These are phyloP conservation scores for Phaeophleospora eucalypticola DNA, from an alignment of 2,329 filamentous ascomycete genomes.

Conservation along the genomic window DNA sequence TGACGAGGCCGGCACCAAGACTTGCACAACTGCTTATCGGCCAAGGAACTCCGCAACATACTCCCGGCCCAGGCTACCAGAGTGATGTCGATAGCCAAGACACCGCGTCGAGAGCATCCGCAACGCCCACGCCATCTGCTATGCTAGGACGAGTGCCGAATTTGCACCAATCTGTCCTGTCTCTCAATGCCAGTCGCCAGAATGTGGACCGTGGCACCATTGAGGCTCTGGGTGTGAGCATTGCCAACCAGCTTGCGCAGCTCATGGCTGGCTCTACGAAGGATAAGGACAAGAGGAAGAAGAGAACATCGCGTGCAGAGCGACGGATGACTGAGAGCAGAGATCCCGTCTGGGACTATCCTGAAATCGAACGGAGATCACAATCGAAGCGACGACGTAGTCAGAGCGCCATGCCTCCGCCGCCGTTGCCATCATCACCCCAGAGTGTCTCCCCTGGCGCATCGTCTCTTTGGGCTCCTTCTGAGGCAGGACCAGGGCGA, in stretches of 20 bases:
- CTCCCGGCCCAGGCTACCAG: background rate
- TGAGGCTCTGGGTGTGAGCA: conserved; percentile 32
- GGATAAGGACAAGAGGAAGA: conserved; percentile 13
- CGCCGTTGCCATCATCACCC: conserved; percentile 10
- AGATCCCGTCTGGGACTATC: conserved; percentile 25
- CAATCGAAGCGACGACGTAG: conserved; percentile 12
- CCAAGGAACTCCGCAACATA: conserved; percentile 6
- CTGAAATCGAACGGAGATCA: conserved; percentile 15
- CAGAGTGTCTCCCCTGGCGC: conserved; percentile 12
- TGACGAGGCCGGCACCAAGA: conserved; percentile 13
- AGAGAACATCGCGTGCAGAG: background rate
- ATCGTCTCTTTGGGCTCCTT: conserved; percentile 20
- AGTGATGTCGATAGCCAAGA: conserved; percentile 6
- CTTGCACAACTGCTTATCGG: conserved; percentile 20
- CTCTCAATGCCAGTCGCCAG: conserved; percentile 10
- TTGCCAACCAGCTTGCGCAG: conserved; percentile 33
- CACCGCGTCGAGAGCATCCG: conserved; percentile 5
- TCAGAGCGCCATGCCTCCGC: conserved; percentile 7
- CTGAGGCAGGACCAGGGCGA: conserved; percentile 1
- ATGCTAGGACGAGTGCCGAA: conserved; percentile 13
- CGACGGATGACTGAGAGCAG: background rate
- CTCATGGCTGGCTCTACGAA: conserved; percentile 23
- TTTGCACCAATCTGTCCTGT: conserved; percentile 15
- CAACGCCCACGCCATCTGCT: conserved; percentile 1
- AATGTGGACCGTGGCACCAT: conserved; percentile 26